Percentiles rank a stretch among this genome's conserved stretches.
These are phyloP conservation scores for Dacryopinax spathularia DNA, from an alignment of 768 basidiomycete species.

Conservation along the genomic window DNA sequence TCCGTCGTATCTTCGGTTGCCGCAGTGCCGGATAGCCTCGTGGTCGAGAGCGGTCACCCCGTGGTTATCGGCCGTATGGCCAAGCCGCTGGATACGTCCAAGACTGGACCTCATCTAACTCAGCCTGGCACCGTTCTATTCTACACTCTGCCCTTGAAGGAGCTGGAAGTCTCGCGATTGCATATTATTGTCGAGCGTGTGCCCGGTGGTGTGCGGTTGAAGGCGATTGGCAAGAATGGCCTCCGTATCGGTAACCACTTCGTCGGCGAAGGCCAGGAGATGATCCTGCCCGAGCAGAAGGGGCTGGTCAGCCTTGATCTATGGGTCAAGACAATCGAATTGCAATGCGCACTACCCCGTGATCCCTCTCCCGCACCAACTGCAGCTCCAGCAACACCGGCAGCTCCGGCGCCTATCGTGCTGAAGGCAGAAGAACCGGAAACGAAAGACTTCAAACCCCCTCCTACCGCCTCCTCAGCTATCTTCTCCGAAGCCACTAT, in stretches of 20 bases:
- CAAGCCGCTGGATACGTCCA: neutral
- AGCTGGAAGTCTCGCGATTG: neutral
- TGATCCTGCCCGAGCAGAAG: neutral
- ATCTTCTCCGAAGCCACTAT: neutral
- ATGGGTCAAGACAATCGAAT: neutral
- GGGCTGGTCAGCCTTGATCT: neutral
- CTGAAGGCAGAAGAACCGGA: neutral
- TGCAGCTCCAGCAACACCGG: too few species aligned
- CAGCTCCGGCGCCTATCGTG: too few species aligned
- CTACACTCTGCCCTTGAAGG: neutral
- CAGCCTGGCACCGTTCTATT: neutral
- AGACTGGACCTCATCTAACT: neutral
- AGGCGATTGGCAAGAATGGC: conserved; percentile 1
- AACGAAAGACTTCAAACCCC: neutral
- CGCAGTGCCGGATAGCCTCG: neutral
- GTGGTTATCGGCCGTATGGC: conserved; percentile 3
- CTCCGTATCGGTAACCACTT: neutral
- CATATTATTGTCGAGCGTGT: neutral
- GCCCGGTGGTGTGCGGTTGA: neutral
- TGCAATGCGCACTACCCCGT: neutral
- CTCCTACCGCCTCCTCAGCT: neutral
- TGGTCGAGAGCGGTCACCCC: neutral
- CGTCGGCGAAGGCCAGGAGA: neutral
- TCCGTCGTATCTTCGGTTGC: neutral
- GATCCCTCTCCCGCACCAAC: neutral